Conservation (phyloP, 768 basidiomycete species). For the Tulasnella sp. region DNA sequence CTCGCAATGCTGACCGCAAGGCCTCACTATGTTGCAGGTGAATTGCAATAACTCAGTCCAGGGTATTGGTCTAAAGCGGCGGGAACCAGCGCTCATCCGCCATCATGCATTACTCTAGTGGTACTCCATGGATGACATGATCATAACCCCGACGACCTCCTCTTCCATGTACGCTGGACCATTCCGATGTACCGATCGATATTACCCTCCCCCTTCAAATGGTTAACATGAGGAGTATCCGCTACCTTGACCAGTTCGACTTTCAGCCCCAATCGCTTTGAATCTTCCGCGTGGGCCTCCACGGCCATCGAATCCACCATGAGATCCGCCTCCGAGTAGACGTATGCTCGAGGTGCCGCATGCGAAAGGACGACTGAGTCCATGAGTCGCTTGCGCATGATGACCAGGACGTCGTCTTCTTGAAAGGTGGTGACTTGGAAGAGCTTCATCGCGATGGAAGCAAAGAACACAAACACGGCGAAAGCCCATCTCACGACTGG, state of each 20-base stretch:
- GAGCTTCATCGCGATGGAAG: too few relatives aligned
- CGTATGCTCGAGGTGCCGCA: slow-evolving; percentile 18
- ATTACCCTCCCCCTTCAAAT: slow-evolving; percentile 13
- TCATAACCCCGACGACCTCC: too few relatives aligned
- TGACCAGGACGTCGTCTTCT: not conserved
- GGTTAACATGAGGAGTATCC: slow-evolving; percentile 20
- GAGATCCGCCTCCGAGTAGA: slow-evolving; percentile 20
- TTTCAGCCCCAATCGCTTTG: not conserved
- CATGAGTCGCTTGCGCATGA: slow-evolving; percentile 8
- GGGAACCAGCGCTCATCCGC: too few relatives aligned
- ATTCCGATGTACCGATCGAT: slow-evolving; percentile 19
- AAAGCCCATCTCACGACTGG: not conserved
- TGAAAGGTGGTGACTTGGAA: not conserved
- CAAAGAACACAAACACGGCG: not conserved
- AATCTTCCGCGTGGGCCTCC: slow-evolving; percentile 17
- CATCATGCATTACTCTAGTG: too few relatives aligned
- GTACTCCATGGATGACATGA: too few relatives aligned
- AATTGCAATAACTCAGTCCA: too few relatives aligned
- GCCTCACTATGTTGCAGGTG: too few relatives aligned
- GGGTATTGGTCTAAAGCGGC: too few relatives aligned
- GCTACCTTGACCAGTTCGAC: slow-evolving; percentile 16
- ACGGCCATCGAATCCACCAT: slow-evolving; percentile 19
- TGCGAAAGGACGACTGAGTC: slow-evolving; percentile 18
- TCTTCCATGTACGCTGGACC: slow-evolving; percentile 17
- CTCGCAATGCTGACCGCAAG: too few relatives aligned